phyloP scores from a whole-genome alignment of 1,284 basidiomycete species.

The Chalciporus sp. region DNA sequence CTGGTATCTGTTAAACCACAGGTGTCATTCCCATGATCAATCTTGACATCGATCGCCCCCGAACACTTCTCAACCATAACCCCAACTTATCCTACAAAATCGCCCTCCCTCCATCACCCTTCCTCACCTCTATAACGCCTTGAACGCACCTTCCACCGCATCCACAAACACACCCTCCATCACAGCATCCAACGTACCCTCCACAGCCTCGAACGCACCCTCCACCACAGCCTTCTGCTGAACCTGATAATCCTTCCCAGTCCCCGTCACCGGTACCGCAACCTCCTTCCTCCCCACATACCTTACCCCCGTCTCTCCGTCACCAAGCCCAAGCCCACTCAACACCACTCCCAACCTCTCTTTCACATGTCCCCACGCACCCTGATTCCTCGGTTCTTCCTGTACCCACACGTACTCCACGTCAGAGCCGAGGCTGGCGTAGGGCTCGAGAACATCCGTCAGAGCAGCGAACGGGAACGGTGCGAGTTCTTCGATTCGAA shows the following conservation, averaged over 20 bases:
- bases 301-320: conserved; percentile 25
- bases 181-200: too few species aligned
- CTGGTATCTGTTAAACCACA: too few species aligned
- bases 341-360: conserved; percentile 59
- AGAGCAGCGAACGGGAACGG: conserved; percentile 80
- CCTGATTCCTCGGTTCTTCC: conserved; percentile 88
- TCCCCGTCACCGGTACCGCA: conserved; percentile 78
- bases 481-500: conserved; percentile 82
- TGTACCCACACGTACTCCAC: conserved; percentile 71
- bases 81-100: too few species aligned
- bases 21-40: too few species aligned
- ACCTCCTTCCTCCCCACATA: conserved; percentile 74
- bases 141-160: too few species aligned
- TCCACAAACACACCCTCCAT: too few species aligned
- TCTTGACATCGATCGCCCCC: too few species aligned
- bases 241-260: conserved; percentile 64
- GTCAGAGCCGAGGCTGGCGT: conserved; percentile 36
- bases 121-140: too few species aligned
- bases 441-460: conserved; percentile 47
- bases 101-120: too few species aligned
- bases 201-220: conserved; percentile 53
- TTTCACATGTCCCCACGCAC: conserved; percentile 70
- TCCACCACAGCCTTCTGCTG: conserved; percentile 67
- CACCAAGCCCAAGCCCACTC: conserved; percentile 37
- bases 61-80: too few species aligned